Evolutionary conservation across 2,329 filamentous ascomycete species (phyloP).

Genomic region (Exophiala oligosperma): DNA sequence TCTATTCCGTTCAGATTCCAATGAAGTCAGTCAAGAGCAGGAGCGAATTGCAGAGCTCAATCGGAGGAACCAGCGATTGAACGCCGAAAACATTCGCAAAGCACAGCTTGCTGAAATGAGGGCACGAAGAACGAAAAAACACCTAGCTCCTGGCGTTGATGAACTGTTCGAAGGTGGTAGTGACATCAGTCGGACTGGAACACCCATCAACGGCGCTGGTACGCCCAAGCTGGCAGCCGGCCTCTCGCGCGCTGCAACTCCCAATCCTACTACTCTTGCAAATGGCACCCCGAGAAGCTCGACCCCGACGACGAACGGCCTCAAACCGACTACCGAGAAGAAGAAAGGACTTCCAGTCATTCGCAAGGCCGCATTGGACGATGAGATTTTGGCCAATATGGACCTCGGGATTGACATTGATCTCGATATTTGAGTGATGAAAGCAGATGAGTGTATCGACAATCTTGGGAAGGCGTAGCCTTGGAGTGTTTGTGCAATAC

Average conservation of each 20-base stretch:
- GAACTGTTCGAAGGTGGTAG: constrained; percentile 49
- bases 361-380: constrained; percentile 76
- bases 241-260: constrained; percentile 37
- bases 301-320: constrained; percentile 14
- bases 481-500: too few relatives aligned
- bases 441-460: background rate
- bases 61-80: constrained; percentile 76
- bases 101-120: constrained; percentile 81
- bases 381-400: constrained; percentile 86
- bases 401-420: constrained; percentile 93
- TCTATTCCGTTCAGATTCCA: constrained; percentile 57
- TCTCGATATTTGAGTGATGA: constrained; percentile 47
- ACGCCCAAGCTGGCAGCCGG: constrained; percentile 47
- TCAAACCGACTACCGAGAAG: constrained; percentile 36
- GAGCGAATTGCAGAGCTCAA: constrained; percentile 84
- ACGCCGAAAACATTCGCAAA: constrained; percentile 86
- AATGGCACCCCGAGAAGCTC: constrained; percentile 24
- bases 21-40: constrained; percentile 61
- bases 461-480: too few relatives aligned
- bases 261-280: constrained; percentile 24
- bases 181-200: constrained; percentile 48
- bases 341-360: constrained; percentile 64
- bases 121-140: constrained; percentile 50
- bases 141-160: constrained; percentile 37
- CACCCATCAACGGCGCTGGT: constrained; percentile 51